Conservation (phyloP, 768 basidiomycete genomes). For the Russula ochroleuca region DNA sequence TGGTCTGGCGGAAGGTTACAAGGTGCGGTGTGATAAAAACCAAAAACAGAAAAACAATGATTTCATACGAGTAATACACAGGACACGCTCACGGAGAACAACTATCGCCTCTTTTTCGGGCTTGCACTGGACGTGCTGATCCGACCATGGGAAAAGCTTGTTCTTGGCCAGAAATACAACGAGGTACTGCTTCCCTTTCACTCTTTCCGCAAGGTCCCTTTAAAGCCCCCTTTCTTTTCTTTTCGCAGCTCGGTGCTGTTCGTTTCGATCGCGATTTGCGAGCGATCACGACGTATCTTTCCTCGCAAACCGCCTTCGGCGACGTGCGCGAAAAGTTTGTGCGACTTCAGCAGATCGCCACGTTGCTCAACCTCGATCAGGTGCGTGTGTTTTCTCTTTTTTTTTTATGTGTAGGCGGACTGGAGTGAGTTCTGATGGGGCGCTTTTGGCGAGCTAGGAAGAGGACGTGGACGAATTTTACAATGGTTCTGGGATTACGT, state of each 20-base stretch:
- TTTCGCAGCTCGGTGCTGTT: conserved; percentile 80
- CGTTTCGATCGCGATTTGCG: conserved; percentile 92
- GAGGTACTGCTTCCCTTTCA: conserved; percentile 56
- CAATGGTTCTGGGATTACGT: conserved; percentile 85
- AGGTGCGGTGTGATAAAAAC: conserved; percentile 44
- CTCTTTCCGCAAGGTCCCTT: neutral
- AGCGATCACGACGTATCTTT: conserved; percentile 75
- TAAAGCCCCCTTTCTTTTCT: neutral
- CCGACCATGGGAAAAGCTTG: conserved; percentile 92
- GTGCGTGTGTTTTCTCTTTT: conserved; percentile 41
- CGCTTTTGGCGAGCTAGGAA: conserved; percentile 49
- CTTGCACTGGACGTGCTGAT: conserved; percentile 83
- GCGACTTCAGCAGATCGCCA: conserved; percentile 89
- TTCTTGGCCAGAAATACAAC: conserved; percentile 75
- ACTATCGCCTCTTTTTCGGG: conserved; percentile 82
- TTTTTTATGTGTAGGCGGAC: neutral
- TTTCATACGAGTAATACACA: conserved; percentile 34
- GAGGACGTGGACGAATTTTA: conserved; percentile 96
- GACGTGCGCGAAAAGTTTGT: conserved; percentile 90
- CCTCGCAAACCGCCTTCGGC: conserved; percentile 84
- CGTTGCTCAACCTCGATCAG: conserved; percentile 80
- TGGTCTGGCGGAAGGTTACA: conserved; percentile 76
- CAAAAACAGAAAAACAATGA: neutral
- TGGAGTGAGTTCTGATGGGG: neutral
- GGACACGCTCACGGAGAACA: conserved; percentile 84